These are phyloP conservation scores for Arthroderma sp. DNA, from an alignment of 2,329 filamentous ascomycete species.

Conservation along the genomic window DNA sequence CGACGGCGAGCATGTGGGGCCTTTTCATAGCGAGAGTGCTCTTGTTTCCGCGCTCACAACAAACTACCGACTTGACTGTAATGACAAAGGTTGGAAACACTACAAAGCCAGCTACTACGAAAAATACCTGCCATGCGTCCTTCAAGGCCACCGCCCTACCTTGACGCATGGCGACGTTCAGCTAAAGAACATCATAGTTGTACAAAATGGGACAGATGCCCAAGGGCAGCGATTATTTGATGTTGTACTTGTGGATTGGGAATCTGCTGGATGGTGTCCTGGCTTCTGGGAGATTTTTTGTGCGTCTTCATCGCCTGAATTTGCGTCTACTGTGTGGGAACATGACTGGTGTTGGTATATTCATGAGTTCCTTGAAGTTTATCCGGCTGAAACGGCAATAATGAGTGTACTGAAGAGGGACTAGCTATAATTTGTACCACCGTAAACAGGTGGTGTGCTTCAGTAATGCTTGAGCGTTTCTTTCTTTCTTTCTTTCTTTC, in stretches of 20 bases:
- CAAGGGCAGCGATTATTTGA: conserved; percentile 19
- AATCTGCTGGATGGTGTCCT: conserved; percentile 18
- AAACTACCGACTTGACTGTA: conserved; percentile 15
- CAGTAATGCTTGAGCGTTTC: too few relatives aligned
- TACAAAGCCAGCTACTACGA: conserved; percentile 19
- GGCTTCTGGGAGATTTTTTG: conserved; percentile 19
- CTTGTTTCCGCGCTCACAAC: conserved; percentile 16
- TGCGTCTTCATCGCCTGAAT: conserved; percentile 12
- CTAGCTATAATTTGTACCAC: neutral
- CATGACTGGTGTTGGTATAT: conserved; percentile 18
- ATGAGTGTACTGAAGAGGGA: conserved; percentile 19
- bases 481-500: too few relatives aligned
- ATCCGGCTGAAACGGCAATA: conserved; percentile 17
- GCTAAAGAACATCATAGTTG: conserved; percentile 18
- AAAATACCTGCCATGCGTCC: conserved; percentile 14
- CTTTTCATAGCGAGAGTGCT: conserved; percentile 15
- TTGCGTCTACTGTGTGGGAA: conserved; percentile 11
- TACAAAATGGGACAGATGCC: conserved; percentile 11
- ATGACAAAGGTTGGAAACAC: conserved; percentile 14
- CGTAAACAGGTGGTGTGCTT: too few relatives aligned
- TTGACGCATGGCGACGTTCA: conserved; percentile 21
- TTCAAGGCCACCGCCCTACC: conserved; percentile 18
- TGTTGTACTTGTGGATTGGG: conserved; percentile 19
- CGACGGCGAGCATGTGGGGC: conserved; percentile 13
- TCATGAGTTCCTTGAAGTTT: conserved; percentile 18